Evolutionary conservation across 1,139 yeast genomes (phyloP), one percentile per base, ranked within the genome.

Genomic region (Yamadazyma buinensis): DNA sequence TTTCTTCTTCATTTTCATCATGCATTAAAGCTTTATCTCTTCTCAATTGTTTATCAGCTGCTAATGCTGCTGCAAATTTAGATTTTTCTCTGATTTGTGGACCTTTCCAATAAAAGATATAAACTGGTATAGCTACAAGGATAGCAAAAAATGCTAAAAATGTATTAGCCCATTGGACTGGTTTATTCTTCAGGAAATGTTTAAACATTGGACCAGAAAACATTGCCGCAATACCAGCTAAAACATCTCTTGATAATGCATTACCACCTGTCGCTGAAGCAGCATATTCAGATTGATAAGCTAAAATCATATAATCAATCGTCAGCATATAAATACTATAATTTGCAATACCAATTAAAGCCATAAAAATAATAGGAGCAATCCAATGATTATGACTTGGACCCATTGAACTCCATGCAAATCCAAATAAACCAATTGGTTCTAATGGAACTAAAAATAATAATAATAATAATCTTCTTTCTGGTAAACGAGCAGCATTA

Each of bases 201-300:
- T 37, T 43, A 44, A 59, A 62, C 54, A 51, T 46, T 12, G 68
- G 67, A 7, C 59, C 57, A 11, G 67, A 52, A 39, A 54, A 59
- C 59, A 61, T 58, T 17, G 67, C 56, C 4, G 63, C 48, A 26
- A 61, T 45, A 43, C 68, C 68, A 1, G 67, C 66, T 32, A 62
- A 46, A 33, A 61, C 55, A 39, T 62, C 68, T 39, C 68, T 47
- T n/a, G 68, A 61, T 40, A 61, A 60, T 7, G 66, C 68, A 38
- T 62, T 62, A 29, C 68, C 68, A 14, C 67, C 67, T 6, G 68
- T 62, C 7, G 67, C 67, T 12, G 67, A 61, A 3, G 67, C 65
- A 21, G 66, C 55, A 41, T 61, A 61, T n/a, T 60, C 61, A 7
- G 65, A 66, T 23, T 24, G 28, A 37, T 61, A 61, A n/a, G 65